Evolutionary conservation across 306 rosid genomes (phyloP), one percentile per base, ranked within the genome.

Genomic region (Betula pendula): DNA sequence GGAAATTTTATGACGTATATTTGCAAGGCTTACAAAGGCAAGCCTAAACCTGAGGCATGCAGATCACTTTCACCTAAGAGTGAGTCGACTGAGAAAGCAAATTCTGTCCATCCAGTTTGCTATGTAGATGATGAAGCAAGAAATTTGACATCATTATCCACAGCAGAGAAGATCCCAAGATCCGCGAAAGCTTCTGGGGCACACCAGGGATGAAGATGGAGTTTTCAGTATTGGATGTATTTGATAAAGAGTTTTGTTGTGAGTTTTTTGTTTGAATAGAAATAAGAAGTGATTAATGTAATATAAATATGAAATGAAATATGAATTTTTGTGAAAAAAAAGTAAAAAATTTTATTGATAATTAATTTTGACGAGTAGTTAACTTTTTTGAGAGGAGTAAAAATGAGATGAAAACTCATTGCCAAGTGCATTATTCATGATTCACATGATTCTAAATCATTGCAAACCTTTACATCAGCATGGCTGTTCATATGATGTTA

Each of bases 11-110:
- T 84, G 89, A 55, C 67, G 44, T 92, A 90, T 40, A 88, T 92
- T 53, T 92, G 91, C 84, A 79, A 58, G 73, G 89, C 95, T 66
- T 92, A 82, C 81, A 84, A 80, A 48, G 93, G 95, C 27, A 55
- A 77, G 35, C 68, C 73, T 33, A 86, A 75, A 67, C 93, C 88
- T 40, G 71, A 72, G 55, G 93, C 88, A 27, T 90, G 96, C 71
- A 72, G 71, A 45, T 87, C 96, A 29, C 59, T 83, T 74, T 71
- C 73, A 52, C 55, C 72, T 17, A 40, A n/a, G 71, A 80, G 53
- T 11, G 85, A 72, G 27, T 75, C 80, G 8, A 60, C 70, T 2
- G 68, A 76, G 63, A 47, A 73, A 33, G 70, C 7, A 74, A 73
- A 77, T 38, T 73, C 84, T 8, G 73, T 56, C 53, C 72, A 43